These are phyloP conservation scores for Lojkania enalia DNA, from an alignment of 2,329 filamentous ascomycete genomes.

Conservation along the genomic window DNA sequence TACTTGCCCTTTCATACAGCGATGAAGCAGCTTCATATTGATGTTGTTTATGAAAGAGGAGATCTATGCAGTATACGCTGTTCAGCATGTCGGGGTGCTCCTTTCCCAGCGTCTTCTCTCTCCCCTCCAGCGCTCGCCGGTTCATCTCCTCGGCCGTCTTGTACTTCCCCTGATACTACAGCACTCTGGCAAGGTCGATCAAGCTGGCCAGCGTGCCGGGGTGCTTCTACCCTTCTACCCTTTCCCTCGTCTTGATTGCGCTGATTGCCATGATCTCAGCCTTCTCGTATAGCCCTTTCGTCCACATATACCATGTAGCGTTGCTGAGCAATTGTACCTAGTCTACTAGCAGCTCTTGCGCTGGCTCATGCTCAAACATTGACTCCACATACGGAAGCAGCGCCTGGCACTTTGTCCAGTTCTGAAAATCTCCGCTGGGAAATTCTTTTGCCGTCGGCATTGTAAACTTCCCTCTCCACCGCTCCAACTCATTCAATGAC, in stretches of 20 bases:
- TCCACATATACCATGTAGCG: too few relatives aligned
- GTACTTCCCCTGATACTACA: constrained; percentile 7
- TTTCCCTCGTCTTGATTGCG: too few relatives aligned
- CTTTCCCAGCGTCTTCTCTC: constrained; percentile 6
- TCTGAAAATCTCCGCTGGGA: constrained; percentile 9
- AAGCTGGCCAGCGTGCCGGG: constrained; percentile 1
- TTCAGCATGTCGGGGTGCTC: constrained; percentile 10
- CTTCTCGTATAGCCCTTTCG: too few relatives aligned
- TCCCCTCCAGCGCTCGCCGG: constrained; percentile 4
- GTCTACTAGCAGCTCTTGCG: too few relatives aligned
- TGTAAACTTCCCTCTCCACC: constrained; percentile 9
- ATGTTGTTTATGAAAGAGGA: constrained; percentile 4
- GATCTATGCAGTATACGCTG: constrained; percentile 11
- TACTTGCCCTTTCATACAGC: constrained; percentile 7
- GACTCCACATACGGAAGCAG: neutral
- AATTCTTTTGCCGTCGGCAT: constrained; percentile 12
- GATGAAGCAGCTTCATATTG: constrained; percentile 4
- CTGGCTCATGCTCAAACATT: too few relatives aligned
- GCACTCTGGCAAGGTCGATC: neutral
- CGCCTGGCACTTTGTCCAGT: neutral
- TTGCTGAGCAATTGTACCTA: too few relatives aligned
- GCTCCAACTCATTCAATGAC: constrained; percentile 6
- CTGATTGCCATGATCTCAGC: too few relatives aligned
- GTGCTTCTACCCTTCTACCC: constrained; percentile 2
- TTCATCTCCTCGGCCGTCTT: constrained; percentile 5